These are phyloP conservation scores for Golubevia pallescens DNA, from an alignment of 1,284 basidiomycete species.

Conservation along the genomic window DNA sequence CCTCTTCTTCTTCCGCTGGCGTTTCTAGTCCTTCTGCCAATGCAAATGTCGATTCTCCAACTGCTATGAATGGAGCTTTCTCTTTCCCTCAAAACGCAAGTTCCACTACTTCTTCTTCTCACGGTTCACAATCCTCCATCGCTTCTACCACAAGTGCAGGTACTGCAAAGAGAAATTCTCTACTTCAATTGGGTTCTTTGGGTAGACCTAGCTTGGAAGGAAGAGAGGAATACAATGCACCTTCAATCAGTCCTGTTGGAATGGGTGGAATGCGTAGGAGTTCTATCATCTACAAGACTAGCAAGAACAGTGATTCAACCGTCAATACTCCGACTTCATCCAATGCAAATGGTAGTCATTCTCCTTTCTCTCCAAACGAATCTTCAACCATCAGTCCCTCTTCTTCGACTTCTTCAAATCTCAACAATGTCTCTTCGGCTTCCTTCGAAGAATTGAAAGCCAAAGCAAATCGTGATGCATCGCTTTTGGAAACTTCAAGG, in stretches of 20 bases:
- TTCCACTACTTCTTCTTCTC: neutral
- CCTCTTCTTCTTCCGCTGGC: neutral
- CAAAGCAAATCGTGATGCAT: slow-evolving; percentile 31
- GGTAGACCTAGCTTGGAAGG: neutral
- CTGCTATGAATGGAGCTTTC: neutral
- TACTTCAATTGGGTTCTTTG: neutral
- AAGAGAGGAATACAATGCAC: neutral
- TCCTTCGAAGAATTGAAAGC: slow-evolving; percentile 46
- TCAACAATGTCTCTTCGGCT: slow-evolving; percentile 26
- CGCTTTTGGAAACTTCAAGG: slow-evolving; percentile 30
- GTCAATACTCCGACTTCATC: neutral
- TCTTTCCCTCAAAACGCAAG: neutral
- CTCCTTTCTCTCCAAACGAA: slow-evolving; percentile 6
- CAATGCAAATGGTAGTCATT: neutral
- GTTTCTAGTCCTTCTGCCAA: neutral
- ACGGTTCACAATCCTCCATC: neutral
- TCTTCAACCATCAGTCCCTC: slow-evolving; percentile 26
- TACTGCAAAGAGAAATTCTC: neutral
- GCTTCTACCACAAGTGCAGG: neutral
- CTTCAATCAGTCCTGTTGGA: neutral
- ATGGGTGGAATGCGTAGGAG: neutral
- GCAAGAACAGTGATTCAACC: neutral
- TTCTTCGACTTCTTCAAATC: slow-evolving; percentile 9
- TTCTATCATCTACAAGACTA: neutral
- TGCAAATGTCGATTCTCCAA: neutral